Evolutionary conservation across 768 basidiomycete species (phyloP).

Genomic region (Pisolithus microcarpus): DNA sequence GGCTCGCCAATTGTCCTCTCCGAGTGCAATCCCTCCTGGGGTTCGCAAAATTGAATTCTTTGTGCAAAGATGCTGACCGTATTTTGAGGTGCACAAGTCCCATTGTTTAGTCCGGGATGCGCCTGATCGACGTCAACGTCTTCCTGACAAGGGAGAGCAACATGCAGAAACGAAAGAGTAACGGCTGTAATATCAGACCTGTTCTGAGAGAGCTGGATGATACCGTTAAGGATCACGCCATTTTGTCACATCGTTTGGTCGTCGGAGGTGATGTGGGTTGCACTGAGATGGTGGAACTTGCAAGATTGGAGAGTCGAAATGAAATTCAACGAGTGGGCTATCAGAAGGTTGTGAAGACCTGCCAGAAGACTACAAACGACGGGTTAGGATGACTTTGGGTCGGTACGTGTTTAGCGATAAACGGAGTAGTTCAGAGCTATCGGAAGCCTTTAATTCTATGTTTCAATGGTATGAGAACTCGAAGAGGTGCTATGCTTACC

Average conservation of each 20-base stretch:
- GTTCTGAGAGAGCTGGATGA: neutral
- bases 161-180: neutral
- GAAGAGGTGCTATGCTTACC: slow-evolving; percentile 9
- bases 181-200: neutral
- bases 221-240: slow-evolving; percentile 1
- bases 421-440: slow-evolving; percentile 13
- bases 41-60: too few relatives aligned
- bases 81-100: too few relatives aligned
- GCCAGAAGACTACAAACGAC: neutral
- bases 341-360: neutral
- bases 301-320: neutral
- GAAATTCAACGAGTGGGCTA: neutral
- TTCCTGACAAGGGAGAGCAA: neutral
- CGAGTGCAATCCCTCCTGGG: too few relatives aligned
- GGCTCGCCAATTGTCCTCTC: too few relatives aligned
- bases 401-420: slow-evolving; percentile 15
- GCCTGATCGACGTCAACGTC: neutral
- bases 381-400: slow-evolving; percentile 6
- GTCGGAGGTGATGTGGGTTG: neutral
- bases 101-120: neutral
- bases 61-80: too few relatives aligned
- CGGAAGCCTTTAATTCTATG: slow-evolving; percentile 13
- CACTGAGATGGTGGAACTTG: neutral
- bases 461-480: slow-evolving; percentile 14
- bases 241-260: neutral